Percentiles rank a stretch among this genome's conserved stretches.
Conservation (phyloP, 768 basidiomycete genomes). For the Lactarius psammicola region DNA sequence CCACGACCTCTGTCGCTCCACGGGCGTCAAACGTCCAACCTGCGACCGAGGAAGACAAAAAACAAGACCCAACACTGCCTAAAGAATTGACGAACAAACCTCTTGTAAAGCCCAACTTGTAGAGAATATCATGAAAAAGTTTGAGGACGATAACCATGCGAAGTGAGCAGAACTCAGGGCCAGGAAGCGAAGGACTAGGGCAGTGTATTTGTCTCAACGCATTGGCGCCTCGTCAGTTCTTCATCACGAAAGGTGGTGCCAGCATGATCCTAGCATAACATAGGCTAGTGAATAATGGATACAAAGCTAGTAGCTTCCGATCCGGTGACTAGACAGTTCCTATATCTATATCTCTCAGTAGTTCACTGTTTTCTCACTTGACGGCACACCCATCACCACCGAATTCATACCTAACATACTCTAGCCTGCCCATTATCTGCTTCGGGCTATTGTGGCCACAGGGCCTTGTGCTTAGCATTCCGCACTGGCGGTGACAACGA, state of each 20-base stretch:
- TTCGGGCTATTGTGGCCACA: constrained; percentile 14
- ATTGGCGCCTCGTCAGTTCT: constrained; percentile 3
- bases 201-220: no score
- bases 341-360: constrained; percentile 15
- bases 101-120: constrained; percentile 5
- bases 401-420: not conserved
- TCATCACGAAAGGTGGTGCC: no score
- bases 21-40: not conserved
- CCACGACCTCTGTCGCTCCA: not conserved
- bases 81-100: not conserved
- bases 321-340: no score
- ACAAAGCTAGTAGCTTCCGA: no score
- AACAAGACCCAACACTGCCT: not conserved
- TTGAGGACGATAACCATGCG: constrained; percentile 7
- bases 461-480: constrained; percentile 6
- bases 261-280: not conserved
- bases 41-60: constrained; percentile 11
- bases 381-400: constrained; percentile 8
- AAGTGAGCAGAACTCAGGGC: not conserved
- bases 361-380: not conserved
- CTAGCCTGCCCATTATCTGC: constrained; percentile 1
- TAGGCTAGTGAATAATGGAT: no score
- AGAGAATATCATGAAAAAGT: constrained; percentile 2
- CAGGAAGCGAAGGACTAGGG: no score
- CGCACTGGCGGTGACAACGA: constrained; percentile 14